phyloP scores from a whole-genome alignment of 1,139 yeast genomes.

The Tardiomyces depauwii region DNA sequence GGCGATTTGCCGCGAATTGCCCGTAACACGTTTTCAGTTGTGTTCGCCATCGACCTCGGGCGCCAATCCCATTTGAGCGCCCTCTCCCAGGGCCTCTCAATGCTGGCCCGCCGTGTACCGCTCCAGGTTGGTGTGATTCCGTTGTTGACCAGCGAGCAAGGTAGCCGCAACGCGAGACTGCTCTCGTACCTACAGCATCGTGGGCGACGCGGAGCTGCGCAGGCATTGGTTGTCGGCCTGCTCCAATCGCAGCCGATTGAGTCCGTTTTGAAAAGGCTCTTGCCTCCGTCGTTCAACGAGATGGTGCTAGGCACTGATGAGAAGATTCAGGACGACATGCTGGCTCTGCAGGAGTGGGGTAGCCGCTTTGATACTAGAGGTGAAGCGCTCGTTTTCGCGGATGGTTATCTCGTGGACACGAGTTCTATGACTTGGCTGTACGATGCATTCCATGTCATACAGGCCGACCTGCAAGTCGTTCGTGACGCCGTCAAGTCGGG shows the following conservation, averaged over 20 bases:
- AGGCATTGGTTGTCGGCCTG: background rate
- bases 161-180: background rate
- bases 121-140: constrained; percentile 74
- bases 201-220: background rate
- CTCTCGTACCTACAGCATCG: background rate
- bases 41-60: constrained; percentile 59
- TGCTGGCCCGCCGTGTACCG: constrained; percentile 45
- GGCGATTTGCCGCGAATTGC: constrained; percentile 61
- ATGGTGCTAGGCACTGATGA: background rate
- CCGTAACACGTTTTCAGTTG: constrained; percentile 66
- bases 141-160: constrained; percentile 20
- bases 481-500: background rate
- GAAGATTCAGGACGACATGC: background rate
- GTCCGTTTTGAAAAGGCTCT: background rate
- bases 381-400: background rate
- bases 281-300: background rate
- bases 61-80: constrained; percentile 38
- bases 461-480: background rate
- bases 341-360: background rate
- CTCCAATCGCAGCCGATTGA: background rate
- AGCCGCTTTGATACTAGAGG: background rate
- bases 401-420: background rate
- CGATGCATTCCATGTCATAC: background rate
- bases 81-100: constrained; percentile 36
- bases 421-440: background rate